Evolutionary conservation across 164 flowering plant genomes (phyloP).

Genomic region (Platanus orientalis): DNA sequence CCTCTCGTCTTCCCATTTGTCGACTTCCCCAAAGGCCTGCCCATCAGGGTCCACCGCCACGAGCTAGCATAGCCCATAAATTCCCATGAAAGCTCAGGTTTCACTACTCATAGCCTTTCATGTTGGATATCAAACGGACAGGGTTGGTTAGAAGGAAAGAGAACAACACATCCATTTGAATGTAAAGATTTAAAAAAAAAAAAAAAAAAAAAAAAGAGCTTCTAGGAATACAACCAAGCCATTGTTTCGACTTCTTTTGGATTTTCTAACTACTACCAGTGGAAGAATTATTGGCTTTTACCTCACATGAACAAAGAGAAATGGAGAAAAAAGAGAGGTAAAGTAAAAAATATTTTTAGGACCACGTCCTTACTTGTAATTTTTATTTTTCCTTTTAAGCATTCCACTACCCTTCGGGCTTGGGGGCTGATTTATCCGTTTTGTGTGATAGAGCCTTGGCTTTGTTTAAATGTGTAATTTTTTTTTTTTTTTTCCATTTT

Average conservation of each 20-base stretch:
- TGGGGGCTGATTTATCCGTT: neutral
- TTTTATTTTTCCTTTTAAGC: neutral
- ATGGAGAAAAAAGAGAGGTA: too few relatives aligned
- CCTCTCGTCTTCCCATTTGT: conserved; percentile 79
- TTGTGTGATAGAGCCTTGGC: neutral
- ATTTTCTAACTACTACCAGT: too few relatives aligned
- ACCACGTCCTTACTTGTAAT: neutral
- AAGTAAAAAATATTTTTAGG: neutral
- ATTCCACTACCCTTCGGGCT: neutral
- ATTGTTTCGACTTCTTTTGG: too few relatives aligned
- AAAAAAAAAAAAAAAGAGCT: too few relatives aligned
- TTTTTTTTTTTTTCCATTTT: too few relatives aligned
- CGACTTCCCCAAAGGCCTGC: conserved; percentile 86
- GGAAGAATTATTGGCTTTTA: too few relatives aligned
- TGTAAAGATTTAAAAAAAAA: too few relatives aligned
- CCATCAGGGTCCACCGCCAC: conserved; percentile 47
- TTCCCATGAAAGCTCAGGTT: neutral
- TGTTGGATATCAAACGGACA: conserved; percentile 6
- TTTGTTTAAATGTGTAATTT: too few relatives aligned
- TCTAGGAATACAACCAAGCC: too few relatives aligned
- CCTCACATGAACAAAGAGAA: too few relatives aligned
- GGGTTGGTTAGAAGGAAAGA: neutral
- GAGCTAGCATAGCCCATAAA: neutral
- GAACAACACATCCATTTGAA: neutral
- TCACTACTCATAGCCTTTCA: conserved; percentile 6